These are phyloP conservation scores for Otatea glauca DNA, from an alignment of 176 grass and related monocot genomes.

Conservation along the genomic window DNA sequence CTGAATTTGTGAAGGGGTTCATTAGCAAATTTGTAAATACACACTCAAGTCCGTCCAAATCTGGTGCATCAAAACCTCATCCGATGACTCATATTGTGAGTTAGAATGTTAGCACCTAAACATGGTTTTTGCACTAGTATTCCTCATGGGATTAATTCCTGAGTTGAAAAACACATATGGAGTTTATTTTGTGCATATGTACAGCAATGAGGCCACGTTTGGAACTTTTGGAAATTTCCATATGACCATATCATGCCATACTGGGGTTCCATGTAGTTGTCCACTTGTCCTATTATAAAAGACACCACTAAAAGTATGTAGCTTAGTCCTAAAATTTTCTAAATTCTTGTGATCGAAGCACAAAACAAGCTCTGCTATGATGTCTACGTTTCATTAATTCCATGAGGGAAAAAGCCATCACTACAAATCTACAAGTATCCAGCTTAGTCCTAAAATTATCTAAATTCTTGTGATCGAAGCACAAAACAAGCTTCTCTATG, in stretches of 20 bases:
- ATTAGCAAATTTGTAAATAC: constrained; percentile 17
- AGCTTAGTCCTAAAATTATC: background rate
- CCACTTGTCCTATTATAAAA: background rate
- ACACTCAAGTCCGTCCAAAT: background rate
- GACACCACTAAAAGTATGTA: background rate
- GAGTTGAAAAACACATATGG: background rate
- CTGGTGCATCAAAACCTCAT: constrained; percentile 6
- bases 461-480: background rate
- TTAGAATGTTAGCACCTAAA: constrained; percentile 9
- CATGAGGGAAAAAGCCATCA: background rate
- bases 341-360: background rate
- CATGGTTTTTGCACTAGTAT: constrained; percentile 5
- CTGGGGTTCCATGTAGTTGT: background rate
- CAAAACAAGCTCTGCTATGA: background rate
- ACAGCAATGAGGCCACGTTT: background rate
- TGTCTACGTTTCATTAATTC: constrained; percentile 14
- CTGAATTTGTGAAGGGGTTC: background rate
- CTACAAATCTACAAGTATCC: background rate
- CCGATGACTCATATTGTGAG: background rate
- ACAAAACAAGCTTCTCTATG: constrained; percentile 30
- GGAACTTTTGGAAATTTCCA: background rate
- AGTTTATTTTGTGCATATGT: background rate
- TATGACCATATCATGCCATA: constrained; percentile 22
- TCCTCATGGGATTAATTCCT: constrained; percentile 2
- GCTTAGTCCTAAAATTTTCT: background rate